Percentiles rank a stretch among this genome's conserved stretches.
Conservation (phyloP, 768 basidiomycete genomes). For the Rhodotorula toruloides region DNA sequence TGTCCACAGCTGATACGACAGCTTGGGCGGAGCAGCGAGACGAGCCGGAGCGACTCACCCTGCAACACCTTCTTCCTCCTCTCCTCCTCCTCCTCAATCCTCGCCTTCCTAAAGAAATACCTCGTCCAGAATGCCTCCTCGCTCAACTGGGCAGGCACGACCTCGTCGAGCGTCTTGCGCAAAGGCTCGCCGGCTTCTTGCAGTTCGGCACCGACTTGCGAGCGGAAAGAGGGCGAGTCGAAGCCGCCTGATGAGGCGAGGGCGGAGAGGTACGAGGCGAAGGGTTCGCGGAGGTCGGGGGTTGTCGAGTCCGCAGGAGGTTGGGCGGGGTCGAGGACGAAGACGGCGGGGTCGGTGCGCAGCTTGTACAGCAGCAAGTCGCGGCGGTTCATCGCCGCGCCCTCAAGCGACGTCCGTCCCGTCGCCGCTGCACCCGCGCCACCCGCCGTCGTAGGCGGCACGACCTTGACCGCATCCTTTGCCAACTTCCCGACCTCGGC, state of each 20-base stretch:
- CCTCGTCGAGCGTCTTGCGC: slow-evolving; percentile 7
- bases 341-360: slow-evolving; percentile 45
- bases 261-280: slow-evolving; percentile 16
- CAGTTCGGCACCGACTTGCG: slow-evolving; percentile 53
- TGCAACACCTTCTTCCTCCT: slow-evolving; percentile 70
- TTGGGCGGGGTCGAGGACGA: slow-evolving; percentile 47
- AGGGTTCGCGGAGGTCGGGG: slow-evolving; percentile 30
- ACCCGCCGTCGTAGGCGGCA: slow-evolving; percentile 48
- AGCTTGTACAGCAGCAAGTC: slow-evolving; percentile 47
- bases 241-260: slow-evolving; percentile 45
- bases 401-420: slow-evolving; percentile 5
- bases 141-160: slow-evolving; percentile 8
- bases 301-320: slow-evolving; percentile 19
- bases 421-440: slow-evolving; percentile 30
- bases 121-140: slow-evolving; percentile 70
- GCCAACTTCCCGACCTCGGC: slow-evolving; percentile 48
- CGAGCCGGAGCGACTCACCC: slow-evolving; percentile 50
- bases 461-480: slow-evolving; percentile 49
- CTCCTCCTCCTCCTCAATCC: slow-evolving; percentile 42
- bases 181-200: slow-evolving; percentile 52
- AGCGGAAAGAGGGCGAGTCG: slow-evolving; percentile 42
- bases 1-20: no score
- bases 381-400: slow-evolving; percentile 41
- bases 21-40: neutral
- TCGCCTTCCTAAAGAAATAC: slow-evolving; percentile 68